These are phyloP conservation scores for Hypoxylon subgilvum DNA, from an alignment of 495 filamentous ascomycete genomes.

Conservation along the genomic window DNA sequence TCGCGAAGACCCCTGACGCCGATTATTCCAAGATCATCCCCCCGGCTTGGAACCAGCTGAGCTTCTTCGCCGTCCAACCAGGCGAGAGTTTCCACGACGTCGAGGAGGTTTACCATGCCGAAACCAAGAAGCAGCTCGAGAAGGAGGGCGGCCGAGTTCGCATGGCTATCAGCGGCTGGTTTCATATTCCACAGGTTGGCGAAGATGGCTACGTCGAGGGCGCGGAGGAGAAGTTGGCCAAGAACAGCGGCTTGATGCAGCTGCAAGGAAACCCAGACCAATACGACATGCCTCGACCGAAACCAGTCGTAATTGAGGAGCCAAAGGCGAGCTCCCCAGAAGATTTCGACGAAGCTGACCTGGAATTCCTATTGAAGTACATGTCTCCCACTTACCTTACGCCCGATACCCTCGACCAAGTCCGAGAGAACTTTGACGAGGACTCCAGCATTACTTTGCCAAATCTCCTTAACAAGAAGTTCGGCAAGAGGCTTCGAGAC, in stretches of 20 bases:
- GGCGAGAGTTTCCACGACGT: conserved; percentile 98
- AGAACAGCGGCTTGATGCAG: conserved; percentile 87
- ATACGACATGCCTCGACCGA: conserved; percentile 78
- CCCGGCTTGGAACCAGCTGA: conserved; percentile 94
- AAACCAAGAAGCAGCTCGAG: conserved; percentile 56
- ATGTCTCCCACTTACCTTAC: conserved; percentile 90
- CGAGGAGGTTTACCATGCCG: conserved; percentile 87
- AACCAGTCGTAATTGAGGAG: conserved; percentile 59
- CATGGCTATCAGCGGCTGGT: conserved; percentile 99
- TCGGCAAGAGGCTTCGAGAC: conserved; percentile 67
- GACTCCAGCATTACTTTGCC: conserved; percentile 82
- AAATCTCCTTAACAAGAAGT: conserved; percentile 77
- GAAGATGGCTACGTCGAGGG: conserved; percentile 92
- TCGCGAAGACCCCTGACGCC: conserved; percentile 75
- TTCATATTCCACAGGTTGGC: conserved; percentile 93
- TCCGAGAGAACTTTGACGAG: conserved; percentile 77
- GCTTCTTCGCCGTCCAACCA: conserved; percentile 97
- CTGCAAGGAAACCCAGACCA: conserved; percentile 87
- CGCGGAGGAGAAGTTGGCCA: conserved; percentile 83
- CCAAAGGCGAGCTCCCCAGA: conserved; percentile 52
- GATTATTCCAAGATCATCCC: conserved; percentile 79
- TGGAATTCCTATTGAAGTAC: conserved; percentile 87
- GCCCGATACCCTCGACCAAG: conserved; percentile 84
- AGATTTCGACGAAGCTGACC: conserved; percentile 73
- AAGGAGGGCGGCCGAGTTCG: conserved; percentile 75